Evolutionary conservation across 768 basidiomycete genomes (phyloP), one percentile per base, ranked within the genome.

Genomic region (Amyloporia xantha): DNA sequence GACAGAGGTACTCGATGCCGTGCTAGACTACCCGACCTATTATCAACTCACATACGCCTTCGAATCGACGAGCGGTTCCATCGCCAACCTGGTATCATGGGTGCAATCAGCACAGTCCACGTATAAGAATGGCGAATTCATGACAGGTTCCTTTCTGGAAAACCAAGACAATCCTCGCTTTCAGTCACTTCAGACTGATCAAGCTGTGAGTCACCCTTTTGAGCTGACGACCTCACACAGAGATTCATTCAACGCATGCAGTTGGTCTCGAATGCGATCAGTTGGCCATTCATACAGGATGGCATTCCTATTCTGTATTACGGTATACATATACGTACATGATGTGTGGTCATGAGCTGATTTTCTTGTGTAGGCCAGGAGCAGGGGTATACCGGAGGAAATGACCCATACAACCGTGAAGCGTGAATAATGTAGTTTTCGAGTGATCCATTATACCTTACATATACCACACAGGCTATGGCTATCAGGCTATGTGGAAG

Each of bases 131-230:
- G 71, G 74, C 20, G 48, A 66, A 27, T 71, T 73, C 54, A 62
- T 64, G 57, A 66, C 67, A 0, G 77, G 71, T 7, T 67, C 72
- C 4, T 78, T 78, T 63, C 62, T 78, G 37, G 77, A 78, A 59
- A 79, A 79, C 58, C 78, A 79, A 42, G 77, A 79, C 53, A 69
- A 77, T 47, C 71, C 77, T 5, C 70, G 77, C 13, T 75, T 79
- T 50, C 63, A 61, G 27, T 71, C 70, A 4, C 37, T 68, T 30
- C 71, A 71, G 13, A 61, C 62, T 23, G 77, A 78, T 55, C 57
- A 64, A 1, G 66, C 68, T 47, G 71, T 74, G 57, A 27, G 70
- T 61, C 15, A n/a, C n/a, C n/a, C n/a, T n/a, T n/a, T n/a, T 13
- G 25, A 9, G 15, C 44, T 45, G 15, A 35, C 28, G 9, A 27